Conservation (phyloP, 495 filamentous ascomycete species). For the Pseudotulostoma volvatum region DNA sequence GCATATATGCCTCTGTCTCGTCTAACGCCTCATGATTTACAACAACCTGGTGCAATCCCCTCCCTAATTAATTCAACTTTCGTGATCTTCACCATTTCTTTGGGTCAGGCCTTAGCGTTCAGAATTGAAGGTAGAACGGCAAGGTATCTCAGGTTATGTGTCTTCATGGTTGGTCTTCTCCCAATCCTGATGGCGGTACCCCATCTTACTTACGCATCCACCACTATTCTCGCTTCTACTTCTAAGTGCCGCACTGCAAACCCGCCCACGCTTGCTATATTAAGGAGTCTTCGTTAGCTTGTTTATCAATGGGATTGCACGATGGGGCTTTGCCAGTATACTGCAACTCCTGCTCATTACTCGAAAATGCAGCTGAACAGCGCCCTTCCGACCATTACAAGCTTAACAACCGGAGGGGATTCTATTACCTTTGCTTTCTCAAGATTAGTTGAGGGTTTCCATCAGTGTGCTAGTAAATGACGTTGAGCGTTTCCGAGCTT, state of each 20-base stretch:
- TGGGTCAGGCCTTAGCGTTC: slow-evolving; percentile 49
- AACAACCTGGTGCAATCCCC: slow-evolving; percentile 53
- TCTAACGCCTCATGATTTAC: slow-evolving; percentile 54
- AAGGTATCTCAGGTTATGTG: slow-evolving; percentile 51
- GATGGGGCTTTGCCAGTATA: slow-evolving; percentile 49
- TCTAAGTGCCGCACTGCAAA: slow-evolving; percentile 41
- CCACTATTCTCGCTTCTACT: slow-evolving; percentile 45
- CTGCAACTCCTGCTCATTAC: slow-evolving; percentile 45
- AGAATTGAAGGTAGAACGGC: slow-evolving; percentile 49
- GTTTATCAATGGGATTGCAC: slow-evolving; percentile 48
- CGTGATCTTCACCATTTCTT: slow-evolving; percentile 33
- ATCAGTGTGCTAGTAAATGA: too few species aligned
- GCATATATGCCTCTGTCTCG: slow-evolving; percentile 61
- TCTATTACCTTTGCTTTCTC: too few species aligned
- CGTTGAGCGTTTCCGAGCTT: too few species aligned
- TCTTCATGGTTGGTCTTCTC: slow-evolving; percentile 23
- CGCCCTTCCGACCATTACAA: too few species aligned
- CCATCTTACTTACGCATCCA: slow-evolving; percentile 45
- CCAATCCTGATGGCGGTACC: slow-evolving; percentile 36
- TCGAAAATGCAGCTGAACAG: slow-evolving; percentile 34
- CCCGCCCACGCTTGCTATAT: slow-evolving; percentile 38
- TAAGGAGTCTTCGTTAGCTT: slow-evolving; percentile 46
- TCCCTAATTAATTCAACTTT: slow-evolving; percentile 48
- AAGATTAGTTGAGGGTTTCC: too few species aligned
- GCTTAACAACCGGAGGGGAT: too few species aligned